Conservation (phyloP, 2,329 filamentous ascomycete genomes). For the Phialophora tarda region DNA sequence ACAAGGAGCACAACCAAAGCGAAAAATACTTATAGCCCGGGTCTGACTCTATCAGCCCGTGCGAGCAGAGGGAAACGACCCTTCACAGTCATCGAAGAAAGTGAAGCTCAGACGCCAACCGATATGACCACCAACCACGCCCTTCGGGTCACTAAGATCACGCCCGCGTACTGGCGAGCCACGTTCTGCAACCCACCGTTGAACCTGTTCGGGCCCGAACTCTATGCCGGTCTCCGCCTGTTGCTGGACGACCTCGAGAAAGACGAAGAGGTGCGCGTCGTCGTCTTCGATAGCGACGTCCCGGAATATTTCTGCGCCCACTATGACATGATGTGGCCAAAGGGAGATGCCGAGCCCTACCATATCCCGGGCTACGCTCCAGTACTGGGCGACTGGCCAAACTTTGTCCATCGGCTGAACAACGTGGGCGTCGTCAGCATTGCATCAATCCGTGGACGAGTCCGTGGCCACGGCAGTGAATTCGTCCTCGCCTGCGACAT, state of each 20-base stretch:
- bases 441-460: constrained; percentile 10
- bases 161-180: constrained; percentile 2
- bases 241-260: constrained; percentile 13
- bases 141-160: constrained; percentile 5
- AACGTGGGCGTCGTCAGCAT: constrained; percentile 12
- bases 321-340: constrained; percentile 13
- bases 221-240: constrained; percentile 8
- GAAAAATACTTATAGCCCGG: too few relatives aligned
- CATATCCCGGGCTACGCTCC: constrained; percentile 7
- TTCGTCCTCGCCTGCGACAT: constrained; percentile 10
- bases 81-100: background rate
- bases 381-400: background rate
- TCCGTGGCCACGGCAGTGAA: constrained; percentile 6
- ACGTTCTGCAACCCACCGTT: constrained; percentile 9
- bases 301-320: constrained; percentile 13
- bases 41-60: background rate
- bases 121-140: constrained; percentile 9
- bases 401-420: background rate
- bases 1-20: too few relatives aligned
- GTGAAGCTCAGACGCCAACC: background rate
- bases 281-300: constrained; percentile 16
- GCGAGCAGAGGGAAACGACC: background rate
- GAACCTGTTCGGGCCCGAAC: constrained; percentile 5
- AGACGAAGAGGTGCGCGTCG: constrained; percentile 6
- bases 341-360: constrained; percentile 1